Evolutionary conservation across 208 protist genomes (phyloP).

Genomic region (Crithidia thermophila): DNA sequence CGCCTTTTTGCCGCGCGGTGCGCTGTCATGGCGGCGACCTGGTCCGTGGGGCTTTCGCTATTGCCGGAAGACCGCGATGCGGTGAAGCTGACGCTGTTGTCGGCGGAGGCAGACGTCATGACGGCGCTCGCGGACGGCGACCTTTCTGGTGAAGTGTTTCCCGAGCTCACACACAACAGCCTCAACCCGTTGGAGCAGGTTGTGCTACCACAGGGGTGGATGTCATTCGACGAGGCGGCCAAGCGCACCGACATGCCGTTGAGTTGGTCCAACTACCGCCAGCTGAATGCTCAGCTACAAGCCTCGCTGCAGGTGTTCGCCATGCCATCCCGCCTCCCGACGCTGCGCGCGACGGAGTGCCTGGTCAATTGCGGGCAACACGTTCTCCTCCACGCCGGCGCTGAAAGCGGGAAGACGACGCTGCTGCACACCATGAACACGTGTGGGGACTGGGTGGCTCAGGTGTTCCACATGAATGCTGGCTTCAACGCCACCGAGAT

Average conservation of each 20-base stretch:
- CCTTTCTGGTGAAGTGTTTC: conserved; percentile 29
- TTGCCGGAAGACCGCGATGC: conserved; percentile 34
- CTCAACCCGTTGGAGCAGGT: conserved; percentile 29
- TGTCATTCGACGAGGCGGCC: conserved; percentile 52
- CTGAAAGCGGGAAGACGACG: conserved; percentile 70
- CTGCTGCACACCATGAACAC: conserved; percentile 59
- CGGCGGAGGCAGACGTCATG: conserved; percentile 31
- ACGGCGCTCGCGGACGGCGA: conserved; percentile 21
- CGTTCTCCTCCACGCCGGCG: conserved; percentile 58
- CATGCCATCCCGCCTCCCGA: conserved; percentile 52
- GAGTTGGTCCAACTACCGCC: conserved; percentile 44
- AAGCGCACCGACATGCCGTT: conserved; percentile 39
- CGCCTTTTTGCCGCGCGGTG: conserved; percentile 43
- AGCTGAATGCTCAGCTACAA: conserved; percentile 37
- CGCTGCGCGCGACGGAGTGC: conserved; percentile 67
- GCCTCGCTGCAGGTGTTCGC: conserved; percentile 70
- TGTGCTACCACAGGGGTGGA: conserved; percentile 63
- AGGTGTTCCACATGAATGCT: conserved; percentile 54
- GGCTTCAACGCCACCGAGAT: conserved; percentile 45
- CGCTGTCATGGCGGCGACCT: conserved; percentile 64
- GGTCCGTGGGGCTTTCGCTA: conserved; percentile 49
- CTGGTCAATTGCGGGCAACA: conserved; percentile 78
- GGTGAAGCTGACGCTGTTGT: conserved; percentile 44
- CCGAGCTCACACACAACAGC: conserved; percentile 16
- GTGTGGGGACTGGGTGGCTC: conserved; percentile 62